Base-by-base conservation (phyloP, 176 grass and related monocot genomes). In the Triticum urartu region DNA sequence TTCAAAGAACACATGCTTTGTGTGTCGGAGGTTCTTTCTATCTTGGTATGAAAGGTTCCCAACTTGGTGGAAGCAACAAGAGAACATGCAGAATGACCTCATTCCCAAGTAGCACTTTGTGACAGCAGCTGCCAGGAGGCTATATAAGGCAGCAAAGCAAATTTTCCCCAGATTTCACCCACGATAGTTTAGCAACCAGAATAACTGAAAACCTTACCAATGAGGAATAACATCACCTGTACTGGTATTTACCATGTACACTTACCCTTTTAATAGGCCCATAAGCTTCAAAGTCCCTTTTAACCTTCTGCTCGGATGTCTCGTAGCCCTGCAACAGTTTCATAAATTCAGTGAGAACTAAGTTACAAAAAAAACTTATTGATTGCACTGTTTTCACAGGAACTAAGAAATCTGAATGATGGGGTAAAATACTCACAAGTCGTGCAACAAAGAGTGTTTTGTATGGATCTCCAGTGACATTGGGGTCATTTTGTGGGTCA, bases 181-280 rank as follows among this genome's bases (percentile, higher is more conserved):
- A 58, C 42, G 45, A 83, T 45, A 3, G 2, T 45, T 83, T 87
- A 82, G 69, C 76, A 64, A 38, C 34, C 52, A 81, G 1, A 79
- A 79, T 65, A 83, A 86, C 17, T 67, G 9, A 75, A 89, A 52
- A 84, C 65, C 88, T 95, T 92, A 92, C 81, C 91, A 87, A 87
- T 85, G 79, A 67, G 77, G 71, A 88, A 86, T 81, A 92, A 86
- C 74, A 85, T 88, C 69, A 87, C 87, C 91, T 91, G 82, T 67
- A 85, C 81, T 81, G 83, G 65, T n/a, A 74, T 82, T 82, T 79
- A 34, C 80, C 85, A 64, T 30, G 28, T 81, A 84, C 35, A 96
- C 94, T 91, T 93, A 93, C 94, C 94, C 89, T 87, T 89, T 96
- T 96, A 83, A 93, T 90, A 80, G 94, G 89, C 22, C 94, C 94